A percentile compares a stretch with the other conserved stretches of the same genome.
These are phyloP conservation scores for Thamnidium elegans DNA, from an alignment of 192 early-diverging fungal species.

Conservation along the genomic window DNA sequence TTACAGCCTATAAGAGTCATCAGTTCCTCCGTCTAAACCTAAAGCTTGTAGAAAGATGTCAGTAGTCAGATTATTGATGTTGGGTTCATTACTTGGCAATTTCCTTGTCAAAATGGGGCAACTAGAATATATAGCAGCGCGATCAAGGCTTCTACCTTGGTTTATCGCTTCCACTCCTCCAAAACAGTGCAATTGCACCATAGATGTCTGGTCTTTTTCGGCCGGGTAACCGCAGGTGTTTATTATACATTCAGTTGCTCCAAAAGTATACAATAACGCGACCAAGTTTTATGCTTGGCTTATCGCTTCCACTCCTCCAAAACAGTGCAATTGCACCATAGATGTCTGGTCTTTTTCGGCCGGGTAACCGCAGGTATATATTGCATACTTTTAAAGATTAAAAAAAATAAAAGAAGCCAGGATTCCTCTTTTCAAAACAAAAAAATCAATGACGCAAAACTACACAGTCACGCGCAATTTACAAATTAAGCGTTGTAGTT, in stretches of 20 bases:
- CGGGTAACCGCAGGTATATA: background rate
- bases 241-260: slow-evolving; percentile 2
- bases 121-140: slow-evolving; percentile 5
- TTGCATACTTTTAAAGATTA: too few species aligned
- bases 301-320: slow-evolving; percentile 4
- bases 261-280: slow-evolving; percentile 4
- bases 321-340: slow-evolving; percentile 3
- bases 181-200: slow-evolving; percentile 4
- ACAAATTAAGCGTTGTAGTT: too few species aligned
- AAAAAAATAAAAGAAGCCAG: too few species aligned
- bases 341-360: slow-evolving; percentile 1
- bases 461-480: too few species aligned
- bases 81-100: background rate
- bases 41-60: slow-evolving; percentile 2
- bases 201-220: background rate
- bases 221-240: background rate
- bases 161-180: slow-evolving; percentile 4
- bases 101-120: background rate
- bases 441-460: too few species aligned
- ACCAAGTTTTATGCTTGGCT: slow-evolving; percentile 4
- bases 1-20: slow-evolving; percentile 2
- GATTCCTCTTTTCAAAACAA: too few species aligned
- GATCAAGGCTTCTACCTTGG: slow-evolving; percentile 1
- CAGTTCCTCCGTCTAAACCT: background rate
- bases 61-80: background rate